Conservation (phyloP, 768 basidiomycete genomes). For the Crucibulum laeve region DNA sequence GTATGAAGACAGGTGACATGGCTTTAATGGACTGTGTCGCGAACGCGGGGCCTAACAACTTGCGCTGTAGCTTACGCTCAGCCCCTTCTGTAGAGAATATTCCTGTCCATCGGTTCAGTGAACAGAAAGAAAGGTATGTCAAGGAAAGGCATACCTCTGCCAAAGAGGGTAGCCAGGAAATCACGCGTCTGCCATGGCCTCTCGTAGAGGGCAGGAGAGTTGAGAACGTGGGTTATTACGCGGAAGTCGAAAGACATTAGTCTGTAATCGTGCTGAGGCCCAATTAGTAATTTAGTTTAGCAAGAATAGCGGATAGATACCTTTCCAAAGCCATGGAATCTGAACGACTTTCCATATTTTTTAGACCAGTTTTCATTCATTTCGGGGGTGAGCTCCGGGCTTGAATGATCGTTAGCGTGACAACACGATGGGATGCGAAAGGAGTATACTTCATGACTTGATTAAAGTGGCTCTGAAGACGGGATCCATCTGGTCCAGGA, state of each 20-base stretch:
- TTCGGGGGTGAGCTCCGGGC: slow-evolving; percentile 35
- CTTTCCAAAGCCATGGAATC: slow-evolving; percentile 52
- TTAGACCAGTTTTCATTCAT: slow-evolving; percentile 40
- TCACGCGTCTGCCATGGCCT: slow-evolving; percentile 55
- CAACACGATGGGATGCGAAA: not conserved
- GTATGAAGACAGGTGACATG: slow-evolving; percentile 43
- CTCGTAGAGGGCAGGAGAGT: slow-evolving; percentile 41
- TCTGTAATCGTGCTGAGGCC: slow-evolving; percentile 46
- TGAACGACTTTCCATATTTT: slow-evolving; percentile 44
- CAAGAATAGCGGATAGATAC: slow-evolving; percentile 18
- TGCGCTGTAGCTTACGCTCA: slow-evolving; percentile 42
- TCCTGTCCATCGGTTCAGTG: no score
- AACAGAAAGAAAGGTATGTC: no score
- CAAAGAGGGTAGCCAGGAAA: slow-evolving; percentile 43
- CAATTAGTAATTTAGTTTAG: not conserved
- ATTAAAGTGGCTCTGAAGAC: slow-evolving; percentile 39
- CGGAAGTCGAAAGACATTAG: slow-evolving; percentile 49
- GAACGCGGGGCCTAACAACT: slow-evolving; percentile 49
- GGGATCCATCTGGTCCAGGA: slow-evolving; percentile 40
- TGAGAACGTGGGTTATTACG: slow-evolving; percentile 43
- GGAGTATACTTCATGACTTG: slow-evolving; percentile 41
- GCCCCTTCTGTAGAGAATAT: slow-evolving; percentile 50
- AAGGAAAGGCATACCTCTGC: no score
- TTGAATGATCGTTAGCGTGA: slow-evolving; percentile 14
- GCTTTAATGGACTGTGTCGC: slow-evolving; percentile 37